phyloP scores from a whole-genome alignment of 2,329 filamentous ascomycete species.

The Penicillium sp. region DNA sequence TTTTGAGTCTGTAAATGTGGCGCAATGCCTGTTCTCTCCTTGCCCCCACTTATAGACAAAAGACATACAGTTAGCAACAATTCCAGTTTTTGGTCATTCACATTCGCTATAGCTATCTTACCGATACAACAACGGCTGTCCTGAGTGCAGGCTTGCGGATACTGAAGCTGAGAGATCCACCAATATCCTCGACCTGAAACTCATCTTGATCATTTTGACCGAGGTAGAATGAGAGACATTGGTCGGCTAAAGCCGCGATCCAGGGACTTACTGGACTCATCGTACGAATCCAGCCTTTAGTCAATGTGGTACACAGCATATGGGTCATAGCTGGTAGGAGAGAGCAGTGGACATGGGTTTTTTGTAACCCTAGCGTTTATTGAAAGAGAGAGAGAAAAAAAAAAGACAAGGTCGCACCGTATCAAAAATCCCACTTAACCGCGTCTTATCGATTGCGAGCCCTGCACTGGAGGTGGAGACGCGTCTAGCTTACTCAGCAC shows the following conservation, averaged over 20 bases:
- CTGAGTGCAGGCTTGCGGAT: slow-evolving; percentile 2
- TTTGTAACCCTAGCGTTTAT: neutral
- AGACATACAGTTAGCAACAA: neutral
- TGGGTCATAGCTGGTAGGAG: neutral
- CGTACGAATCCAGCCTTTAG: slow-evolving; percentile 10
- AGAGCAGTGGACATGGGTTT: neutral
- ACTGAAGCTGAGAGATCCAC: slow-evolving; percentile 27
- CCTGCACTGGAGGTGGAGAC: slow-evolving; percentile 1
- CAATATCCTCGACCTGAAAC: slow-evolving; percentile 27
- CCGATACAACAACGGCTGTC: slow-evolving; percentile 21
- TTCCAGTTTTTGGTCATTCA: too few species aligned
- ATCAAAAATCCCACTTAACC: neutral
- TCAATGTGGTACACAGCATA: neutral
- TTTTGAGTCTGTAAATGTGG: slow-evolving; percentile 29
- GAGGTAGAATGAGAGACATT: slow-evolving; percentile 18
- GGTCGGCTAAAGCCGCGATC: slow-evolving; percentile 22
- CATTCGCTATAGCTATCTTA: neutral
- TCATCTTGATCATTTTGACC: slow-evolving; percentile 6
- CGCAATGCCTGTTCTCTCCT: slow-evolving; percentile 11
- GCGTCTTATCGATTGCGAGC: slow-evolving; percentile 5
- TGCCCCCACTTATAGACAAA: slow-evolving; percentile 22
- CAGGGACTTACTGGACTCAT: slow-evolving; percentile 21
- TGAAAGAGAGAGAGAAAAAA: too few species aligned
- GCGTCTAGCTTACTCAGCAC: slow-evolving; percentile 16
- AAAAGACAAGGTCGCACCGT: neutral